Conservation (phyloP, 345 rosid genomes). For the Ceriops tagal region DNA sequence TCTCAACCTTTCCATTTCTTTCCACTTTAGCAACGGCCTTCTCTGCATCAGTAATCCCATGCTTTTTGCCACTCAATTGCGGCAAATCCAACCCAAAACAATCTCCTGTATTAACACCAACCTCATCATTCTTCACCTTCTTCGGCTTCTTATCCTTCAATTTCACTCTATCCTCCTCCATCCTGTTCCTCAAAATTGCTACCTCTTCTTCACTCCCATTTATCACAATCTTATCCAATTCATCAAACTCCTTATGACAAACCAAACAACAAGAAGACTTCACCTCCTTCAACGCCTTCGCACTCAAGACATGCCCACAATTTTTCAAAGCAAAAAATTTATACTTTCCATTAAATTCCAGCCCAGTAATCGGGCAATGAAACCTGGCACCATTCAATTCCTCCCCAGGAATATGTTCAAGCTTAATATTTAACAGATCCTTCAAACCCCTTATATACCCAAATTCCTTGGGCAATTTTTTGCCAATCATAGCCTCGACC, state of each 20-base stretch:
- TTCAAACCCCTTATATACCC: conserved; percentile 73
- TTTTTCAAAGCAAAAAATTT: conserved; percentile 65
- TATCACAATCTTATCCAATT: conserved; percentile 65
- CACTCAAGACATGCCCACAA: conserved; percentile 91
- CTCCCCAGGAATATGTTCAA: conserved; percentile 50
- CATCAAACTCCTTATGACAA: conserved; percentile 68
- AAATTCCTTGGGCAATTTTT: conserved; percentile 67
- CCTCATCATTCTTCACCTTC: conserved; percentile 49
- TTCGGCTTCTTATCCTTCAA: conserved; percentile 59
- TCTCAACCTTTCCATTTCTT: conserved; percentile 43
- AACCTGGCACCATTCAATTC: conserved; percentile 42
- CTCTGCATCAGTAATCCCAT: conserved; percentile 32
- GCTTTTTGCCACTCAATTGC: conserved; percentile 40
- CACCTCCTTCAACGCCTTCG: conserved; percentile 88
- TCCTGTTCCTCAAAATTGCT: conserved; percentile 48
- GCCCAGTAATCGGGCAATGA: conserved; percentile 77
- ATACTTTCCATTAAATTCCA: conserved; percentile 82
- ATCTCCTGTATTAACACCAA: conserved; percentile 22
- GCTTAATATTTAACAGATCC: conserved; percentile 68
- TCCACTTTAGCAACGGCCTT: conserved; percentile 35
- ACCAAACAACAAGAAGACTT: conserved; percentile 83
- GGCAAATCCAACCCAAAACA: conserved; percentile 12
- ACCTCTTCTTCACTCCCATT: conserved; percentile 90
- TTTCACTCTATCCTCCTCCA: conserved; percentile 66
- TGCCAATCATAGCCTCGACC: conserved; percentile 63